These are phyloP conservation scores for Alternaria viburni DNA, from an alignment of 2,329 filamentous ascomycete species.

Conservation along the genomic window DNA sequence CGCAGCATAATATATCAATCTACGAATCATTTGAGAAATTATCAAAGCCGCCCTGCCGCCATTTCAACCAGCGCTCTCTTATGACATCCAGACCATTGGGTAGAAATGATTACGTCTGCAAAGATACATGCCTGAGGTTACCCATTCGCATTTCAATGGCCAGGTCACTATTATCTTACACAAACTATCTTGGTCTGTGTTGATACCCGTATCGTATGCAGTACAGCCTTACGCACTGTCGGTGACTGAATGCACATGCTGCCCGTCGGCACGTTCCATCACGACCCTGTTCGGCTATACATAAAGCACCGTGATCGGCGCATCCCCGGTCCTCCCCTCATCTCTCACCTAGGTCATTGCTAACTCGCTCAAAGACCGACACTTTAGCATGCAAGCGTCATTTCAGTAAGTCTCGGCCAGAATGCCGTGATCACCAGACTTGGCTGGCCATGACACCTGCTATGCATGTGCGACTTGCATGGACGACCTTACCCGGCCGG, in stretches of 20 bases:
- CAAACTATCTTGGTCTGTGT: neutral
- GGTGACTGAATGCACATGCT: neutral
- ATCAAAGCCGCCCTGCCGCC: too few species aligned
- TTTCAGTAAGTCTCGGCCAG: neutral
- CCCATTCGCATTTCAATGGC: fast-evolving
- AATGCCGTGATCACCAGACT: slow-evolving; percentile 5
- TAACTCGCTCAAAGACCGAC: neutral
- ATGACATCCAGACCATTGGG: too few species aligned
- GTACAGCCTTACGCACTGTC: neutral
- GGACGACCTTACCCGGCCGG: neutral
- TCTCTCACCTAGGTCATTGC: neutral
- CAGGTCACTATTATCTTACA: neutral
- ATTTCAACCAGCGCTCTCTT: fast-evolving
- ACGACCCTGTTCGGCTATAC: neutral
- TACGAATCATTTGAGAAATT: neutral
- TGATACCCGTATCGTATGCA: neutral
- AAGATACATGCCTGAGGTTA: neutral
- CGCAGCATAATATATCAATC: neutral
- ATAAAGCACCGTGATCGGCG: neutral
- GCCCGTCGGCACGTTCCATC: neutral
- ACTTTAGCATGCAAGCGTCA: neutral
- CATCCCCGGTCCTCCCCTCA: neutral
- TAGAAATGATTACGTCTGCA: neutral
- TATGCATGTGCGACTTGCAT: neutral
- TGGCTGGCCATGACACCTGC: neutral